Percentiles rank a stretch among this genome's conserved stretches.
phyloP scores from a whole-genome alignment of 208 protist species.

The Leptomonas pyrrhocoris region DNA sequence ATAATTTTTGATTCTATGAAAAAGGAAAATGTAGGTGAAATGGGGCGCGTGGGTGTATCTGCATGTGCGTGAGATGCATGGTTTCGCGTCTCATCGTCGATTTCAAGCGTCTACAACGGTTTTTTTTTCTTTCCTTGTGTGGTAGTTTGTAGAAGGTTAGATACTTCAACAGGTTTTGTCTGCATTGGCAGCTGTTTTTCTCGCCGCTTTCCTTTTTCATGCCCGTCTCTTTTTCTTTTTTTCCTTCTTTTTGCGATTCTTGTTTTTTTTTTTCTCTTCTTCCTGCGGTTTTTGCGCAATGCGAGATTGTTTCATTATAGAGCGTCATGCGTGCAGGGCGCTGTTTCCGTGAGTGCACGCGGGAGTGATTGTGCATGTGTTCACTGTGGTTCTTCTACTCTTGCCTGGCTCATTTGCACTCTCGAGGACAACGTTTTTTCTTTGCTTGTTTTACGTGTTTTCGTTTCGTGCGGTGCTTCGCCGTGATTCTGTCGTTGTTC shows the following conservation, averaged over 20 bases:
- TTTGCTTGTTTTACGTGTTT: background rate
- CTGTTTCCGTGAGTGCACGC: no score
- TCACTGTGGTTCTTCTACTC: background rate
- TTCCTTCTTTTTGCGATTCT: conserved; percentile 5
- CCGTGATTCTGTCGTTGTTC: no score
- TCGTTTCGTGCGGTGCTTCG: background rate
- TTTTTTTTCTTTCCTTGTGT: conserved; percentile 14
- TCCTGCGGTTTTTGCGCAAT: no score
- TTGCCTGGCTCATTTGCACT: conserved; percentile 3
- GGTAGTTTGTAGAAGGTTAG: conserved; percentile 5
- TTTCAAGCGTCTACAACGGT: conserved; percentile 5
- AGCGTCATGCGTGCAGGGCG: no score
- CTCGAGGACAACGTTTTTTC: background rate
- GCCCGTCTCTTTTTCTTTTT: no score
- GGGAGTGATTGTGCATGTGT: no score
- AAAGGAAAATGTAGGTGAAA: background rate
- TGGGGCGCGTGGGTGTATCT: conserved; percentile 9
- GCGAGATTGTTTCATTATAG: no score
- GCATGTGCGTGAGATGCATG: conserved; percentile 14
- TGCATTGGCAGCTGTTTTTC: background rate
- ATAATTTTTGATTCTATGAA: background rate
- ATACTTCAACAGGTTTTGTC: background rate
- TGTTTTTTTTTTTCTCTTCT: conserved; percentile 18
- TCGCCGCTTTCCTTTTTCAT: background rate
- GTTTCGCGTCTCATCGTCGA: background rate